Conservation (phyloP, 2,329 filamentous ascomycete species). For the Blastomyces silverae region DNA sequence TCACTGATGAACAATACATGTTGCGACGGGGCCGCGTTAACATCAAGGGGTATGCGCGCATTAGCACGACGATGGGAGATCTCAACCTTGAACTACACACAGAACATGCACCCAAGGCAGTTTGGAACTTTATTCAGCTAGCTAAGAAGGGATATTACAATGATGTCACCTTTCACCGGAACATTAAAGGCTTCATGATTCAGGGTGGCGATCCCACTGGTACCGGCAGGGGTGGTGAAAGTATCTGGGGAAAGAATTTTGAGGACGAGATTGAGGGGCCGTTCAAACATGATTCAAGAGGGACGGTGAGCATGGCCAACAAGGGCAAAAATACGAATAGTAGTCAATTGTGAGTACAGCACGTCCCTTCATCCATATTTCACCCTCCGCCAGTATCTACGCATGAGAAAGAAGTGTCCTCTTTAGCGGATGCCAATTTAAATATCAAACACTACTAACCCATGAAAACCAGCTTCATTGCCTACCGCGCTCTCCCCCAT, state of each 20-base stretch:
- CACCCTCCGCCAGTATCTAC: not conserved
- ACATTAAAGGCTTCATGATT: constrained; percentile 95
- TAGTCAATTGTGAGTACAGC: constrained; percentile 60
- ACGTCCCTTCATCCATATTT: constrained; percentile 27
- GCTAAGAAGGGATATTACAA: constrained; percentile 87
- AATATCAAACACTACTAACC: not conserved
- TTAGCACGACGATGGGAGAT: constrained; percentile 77
- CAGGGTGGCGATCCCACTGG: constrained; percentile 93
- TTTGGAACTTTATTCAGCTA: constrained; percentile 93
- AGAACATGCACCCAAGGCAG: constrained; percentile 83
- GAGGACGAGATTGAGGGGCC: constrained; percentile 89
- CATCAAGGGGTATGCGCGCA: constrained; percentile 81
- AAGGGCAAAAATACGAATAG: constrained; percentile 98
- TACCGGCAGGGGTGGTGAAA: constrained; percentile 81
- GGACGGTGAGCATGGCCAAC: constrained; percentile 89
- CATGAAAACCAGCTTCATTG: constrained; percentile 60
- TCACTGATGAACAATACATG: constrained; percentile 96
- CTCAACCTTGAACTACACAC: constrained; percentile 84
- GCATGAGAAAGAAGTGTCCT: not conserved
- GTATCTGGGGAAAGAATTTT: constrained; percentile 92
- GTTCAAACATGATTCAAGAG: constrained; percentile 70
- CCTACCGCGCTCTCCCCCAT: constrained; percentile 76
- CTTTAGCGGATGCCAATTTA: too few species aligned
- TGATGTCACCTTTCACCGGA: constrained; percentile 78
- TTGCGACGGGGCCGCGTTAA: constrained; percentile 83